phyloP scores from a whole-genome alignment of 495 filamentous ascomycete species.

The Aspergillus bridgeri region DNA sequence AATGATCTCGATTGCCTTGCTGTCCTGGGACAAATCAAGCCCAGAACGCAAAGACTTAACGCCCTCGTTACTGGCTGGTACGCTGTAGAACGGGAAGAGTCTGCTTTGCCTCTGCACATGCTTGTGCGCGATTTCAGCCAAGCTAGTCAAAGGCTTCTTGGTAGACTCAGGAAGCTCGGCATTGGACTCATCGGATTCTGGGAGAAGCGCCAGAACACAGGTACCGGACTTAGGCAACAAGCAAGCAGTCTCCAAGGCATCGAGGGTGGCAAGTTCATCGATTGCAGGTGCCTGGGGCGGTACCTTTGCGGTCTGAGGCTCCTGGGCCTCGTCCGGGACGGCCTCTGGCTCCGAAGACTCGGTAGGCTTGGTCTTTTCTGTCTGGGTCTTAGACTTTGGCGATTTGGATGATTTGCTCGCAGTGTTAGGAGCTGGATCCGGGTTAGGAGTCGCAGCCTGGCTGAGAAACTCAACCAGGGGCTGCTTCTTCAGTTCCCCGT shows the following conservation, averaged over 20 bases:
- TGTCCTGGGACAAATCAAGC: conserved; percentile 56
- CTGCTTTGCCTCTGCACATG: conserved; percentile 58
- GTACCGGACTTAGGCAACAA: conserved; percentile 72
- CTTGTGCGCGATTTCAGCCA: conserved; percentile 75
- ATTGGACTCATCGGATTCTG: conserved; percentile 48
- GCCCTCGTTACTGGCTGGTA: conserved; percentile 60
- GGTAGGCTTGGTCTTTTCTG: conserved; percentile 42
- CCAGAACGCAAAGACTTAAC: conserved; percentile 53
- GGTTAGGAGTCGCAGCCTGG: conserved; percentile 69
- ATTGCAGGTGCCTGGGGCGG: conserved; percentile 40
- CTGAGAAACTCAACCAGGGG: conserved; percentile 79
- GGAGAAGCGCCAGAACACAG: conserved; percentile 80
- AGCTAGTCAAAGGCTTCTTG: conserved; percentile 55
- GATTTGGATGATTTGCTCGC: conserved; percentile 44
- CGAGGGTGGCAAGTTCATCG: conserved; percentile 51
- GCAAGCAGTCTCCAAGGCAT: conserved; percentile 66
- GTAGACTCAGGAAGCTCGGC: conserved; percentile 40
- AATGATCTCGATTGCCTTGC: conserved; percentile 55
- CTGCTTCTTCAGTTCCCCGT: conserved; percentile 84
- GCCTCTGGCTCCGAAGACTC: conserved; percentile 46
- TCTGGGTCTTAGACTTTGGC: conserved; percentile 29
- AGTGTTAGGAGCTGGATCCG: conserved; percentile 57
- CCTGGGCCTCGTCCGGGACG: conserved; percentile 31
- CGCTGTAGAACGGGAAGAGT: conserved; percentile 78
- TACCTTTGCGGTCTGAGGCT: conserved; percentile 45